Base-by-base conservation (phyloP, 2,329 filamentous ascomycete species). In the Akanthomyces lecanii region DNA sequence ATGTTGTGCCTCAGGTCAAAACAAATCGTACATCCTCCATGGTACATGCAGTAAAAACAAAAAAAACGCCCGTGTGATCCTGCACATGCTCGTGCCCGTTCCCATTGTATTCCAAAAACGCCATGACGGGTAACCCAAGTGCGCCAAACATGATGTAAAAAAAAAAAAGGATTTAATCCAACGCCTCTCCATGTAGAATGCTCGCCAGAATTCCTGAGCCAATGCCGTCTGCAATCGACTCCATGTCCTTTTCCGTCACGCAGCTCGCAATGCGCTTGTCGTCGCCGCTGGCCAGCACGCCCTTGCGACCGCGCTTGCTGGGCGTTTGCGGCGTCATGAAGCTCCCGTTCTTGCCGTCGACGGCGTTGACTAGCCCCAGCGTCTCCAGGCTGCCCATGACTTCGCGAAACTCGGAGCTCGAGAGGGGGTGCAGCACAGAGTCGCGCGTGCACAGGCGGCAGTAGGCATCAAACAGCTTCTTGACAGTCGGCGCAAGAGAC, bases 351-450 rank as follows among this genome's bases (percentile, higher is more conserved):
- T 84, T 91, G 69, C 79, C 90, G 78, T 83, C 91, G 72, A 78
- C 90, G 71, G 77, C 88, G 75, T 73, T 89, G 6, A 97, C 82
- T 25, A 98, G 79, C 1, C 91, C 93, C 53, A 97, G 78, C 0
- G 93, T 95, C 78, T 99, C 95, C 59, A 99, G 77, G 69, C 91
- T 96, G 42, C 89, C 88, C 23, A 97, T 82, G 5, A 99, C 93
- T 75, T 99, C 95, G 63, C 92, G 87, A 75, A 99, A 99, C 74
- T 99, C 95, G 5, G 92, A 95, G 70, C 86, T 89, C 1, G 92
- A 95, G 2, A 99, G 84, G 0, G 94, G 91, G 68, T 97, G 92
- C 2, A 99, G 83, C 11, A 96, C 82, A n/a, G 92, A 90, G 70
- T 98, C 94, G 42, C 87, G 85, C 63, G 87, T 94, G 76, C 95